A percentile compares a stretch with the other conserved stretches of the same genome.
Conservation (phyloP, 23 red algal genomes). For the Gracilariopsis chorda region DNA sequence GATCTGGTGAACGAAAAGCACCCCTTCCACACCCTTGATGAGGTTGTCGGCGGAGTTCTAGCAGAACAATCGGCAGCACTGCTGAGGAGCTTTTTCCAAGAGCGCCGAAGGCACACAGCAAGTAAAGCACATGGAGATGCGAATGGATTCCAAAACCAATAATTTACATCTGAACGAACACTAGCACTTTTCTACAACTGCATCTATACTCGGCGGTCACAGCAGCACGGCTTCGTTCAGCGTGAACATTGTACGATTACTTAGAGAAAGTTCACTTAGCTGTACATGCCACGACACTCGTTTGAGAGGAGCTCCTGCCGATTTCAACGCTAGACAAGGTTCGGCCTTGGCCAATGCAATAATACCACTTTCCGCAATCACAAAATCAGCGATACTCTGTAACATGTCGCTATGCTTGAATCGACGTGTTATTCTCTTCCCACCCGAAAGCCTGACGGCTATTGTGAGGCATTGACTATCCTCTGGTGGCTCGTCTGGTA, state of each 20-base stretch:
- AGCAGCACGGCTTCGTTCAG: conserved; percentile 2
- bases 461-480: not conserved
- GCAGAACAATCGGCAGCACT: conserved; percentile 30
- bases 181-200: not conserved
- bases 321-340: not conserved
- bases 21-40: conserved; percentile 52
- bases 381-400: conserved; percentile 43
- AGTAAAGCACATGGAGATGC: not conserved
- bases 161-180: not conserved
- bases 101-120: conserved; percentile 34
- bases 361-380: not conserved
- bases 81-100: conserved; percentile 60
- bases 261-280: conserved; percentile 3
- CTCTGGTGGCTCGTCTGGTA: conserved; percentile 11
- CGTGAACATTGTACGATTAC: conserved; percentile 34
- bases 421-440: not conserved
- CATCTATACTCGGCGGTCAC: not conserved
- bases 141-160: not conserved
- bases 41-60: conserved; percentile 55
- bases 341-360: not conserved
- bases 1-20: conserved; percentile 43
- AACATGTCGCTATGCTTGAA: conserved; percentile 5
- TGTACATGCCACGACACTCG: not conserved
- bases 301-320: not conserved
- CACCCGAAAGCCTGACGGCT: conserved; percentile 21